Evolutionary conservation across 2,329 filamentous ascomycete genomes (phyloP).

Genomic region (Calonectria henricotiae): DNA sequence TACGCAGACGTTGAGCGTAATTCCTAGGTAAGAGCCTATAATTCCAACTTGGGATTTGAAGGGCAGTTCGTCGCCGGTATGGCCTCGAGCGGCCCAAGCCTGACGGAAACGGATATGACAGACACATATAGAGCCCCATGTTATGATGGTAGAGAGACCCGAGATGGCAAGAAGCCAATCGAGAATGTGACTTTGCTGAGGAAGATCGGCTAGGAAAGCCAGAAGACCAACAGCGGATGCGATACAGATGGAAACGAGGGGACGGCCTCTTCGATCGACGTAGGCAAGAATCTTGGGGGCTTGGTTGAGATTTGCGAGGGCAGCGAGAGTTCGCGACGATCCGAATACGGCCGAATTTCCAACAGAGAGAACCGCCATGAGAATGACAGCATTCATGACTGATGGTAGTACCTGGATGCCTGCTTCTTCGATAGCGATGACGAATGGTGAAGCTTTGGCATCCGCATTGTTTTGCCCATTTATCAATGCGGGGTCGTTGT

Average conservation of each 20-base stretch:
- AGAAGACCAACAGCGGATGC: slow-evolving; percentile 81
- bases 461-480: slow-evolving; percentile 71
- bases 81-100: slow-evolving; percentile 82
- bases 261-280: slow-evolving; percentile 87
- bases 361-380: slow-evolving; percentile 91
- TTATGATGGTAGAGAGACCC: slow-evolving; percentile 82
- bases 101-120: slow-evolving; percentile 92
- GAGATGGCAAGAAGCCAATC: slow-evolving; percentile 86
- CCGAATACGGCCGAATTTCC: slow-evolving; percentile 95
- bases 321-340: slow-evolving; percentile 90
- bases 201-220: slow-evolving; percentile 81
- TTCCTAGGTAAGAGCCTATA: slow-evolving; percentile 84
- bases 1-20: slow-evolving; percentile 82
- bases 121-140: slow-evolving; percentile 89
- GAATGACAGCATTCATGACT: slow-evolving; percentile 95
- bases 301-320: slow-evolving; percentile 89
- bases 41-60: slow-evolving; percentile 87
- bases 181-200: slow-evolving; percentile 76
- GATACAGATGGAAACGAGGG: slow-evolving; percentile 80
- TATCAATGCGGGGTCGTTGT: slow-evolving; percentile 77
- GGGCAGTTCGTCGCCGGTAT: slow-evolving; percentile 82
- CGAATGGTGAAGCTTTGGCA: slow-evolving; percentile 88
- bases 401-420: slow-evolving; percentile 87
- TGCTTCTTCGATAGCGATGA: slow-evolving; percentile 90
- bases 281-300: slow-evolving; percentile 85